Percentiles rank a stretch among this genome's conserved stretches.
Conservation (phyloP, 2,329 filamentous ascomycete species). For the Colletotrichum costaricense region DNA sequence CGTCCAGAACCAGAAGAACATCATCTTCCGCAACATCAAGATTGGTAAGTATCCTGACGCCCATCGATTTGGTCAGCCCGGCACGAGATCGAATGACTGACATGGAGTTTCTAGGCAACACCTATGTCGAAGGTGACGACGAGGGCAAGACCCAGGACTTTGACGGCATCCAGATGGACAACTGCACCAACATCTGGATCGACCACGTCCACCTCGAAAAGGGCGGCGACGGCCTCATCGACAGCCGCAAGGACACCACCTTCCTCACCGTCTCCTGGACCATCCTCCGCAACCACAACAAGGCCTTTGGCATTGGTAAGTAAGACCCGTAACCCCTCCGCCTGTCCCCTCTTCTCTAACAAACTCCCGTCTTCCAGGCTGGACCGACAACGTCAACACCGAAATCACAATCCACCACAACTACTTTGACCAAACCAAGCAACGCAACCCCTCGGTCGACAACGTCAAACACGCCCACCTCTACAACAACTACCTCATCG, state of each 20-base stretch:
- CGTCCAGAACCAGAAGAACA: constrained; percentile 37
- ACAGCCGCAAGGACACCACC: constrained; percentile 42
- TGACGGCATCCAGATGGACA: constrained; percentile 40
- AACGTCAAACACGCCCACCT: constrained; percentile 41
- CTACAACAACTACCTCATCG: constrained; percentile 43
- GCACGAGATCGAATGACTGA: neutral
- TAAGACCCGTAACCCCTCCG: too few relatives aligned
- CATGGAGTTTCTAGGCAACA: neutral
- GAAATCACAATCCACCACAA: constrained; percentile 42
- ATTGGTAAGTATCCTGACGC: constrained; percentile 31
- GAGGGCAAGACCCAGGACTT: constrained; percentile 41
- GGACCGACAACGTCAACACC: constrained; percentile 41
- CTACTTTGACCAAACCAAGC: constrained; percentile 40
- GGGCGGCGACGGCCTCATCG: constrained; percentile 40
- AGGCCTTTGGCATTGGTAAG: constrained; percentile 42
- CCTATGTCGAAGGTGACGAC: constrained; percentile 32
- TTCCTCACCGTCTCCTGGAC: constrained; percentile 41
- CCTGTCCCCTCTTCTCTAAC: neutral
- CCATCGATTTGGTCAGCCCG: neutral
- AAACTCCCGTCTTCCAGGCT: constrained; percentile 29
- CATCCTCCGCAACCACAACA: constrained; percentile 41
- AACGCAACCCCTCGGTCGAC: constrained; percentile 42
- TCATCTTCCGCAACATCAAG: constrained; percentile 41
- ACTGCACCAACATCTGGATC: constrained; percentile 42
- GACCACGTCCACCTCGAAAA: constrained; percentile 41